Percentiles rank a stretch among this genome's conserved stretches.
Evolutionary conservation across 2,329 filamentous ascomycete species (phyloP).

Genomic region (Geosmithia putterillii): DNA sequence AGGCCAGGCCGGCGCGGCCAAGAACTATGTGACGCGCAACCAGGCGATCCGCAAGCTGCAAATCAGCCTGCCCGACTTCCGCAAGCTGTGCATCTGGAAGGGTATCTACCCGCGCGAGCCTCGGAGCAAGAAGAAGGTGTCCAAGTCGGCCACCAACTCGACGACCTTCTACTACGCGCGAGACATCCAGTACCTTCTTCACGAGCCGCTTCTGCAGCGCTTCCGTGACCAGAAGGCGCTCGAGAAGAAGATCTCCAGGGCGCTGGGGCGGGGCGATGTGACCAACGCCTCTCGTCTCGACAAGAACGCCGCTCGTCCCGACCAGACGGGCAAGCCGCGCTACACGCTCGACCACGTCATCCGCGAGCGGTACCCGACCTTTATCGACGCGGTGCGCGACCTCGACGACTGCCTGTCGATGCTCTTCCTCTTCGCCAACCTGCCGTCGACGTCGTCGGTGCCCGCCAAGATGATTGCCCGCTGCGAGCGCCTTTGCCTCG

Average conservation of each 20-base stretch:
- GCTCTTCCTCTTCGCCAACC: constrained; percentile 93
- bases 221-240: constrained; percentile 96
- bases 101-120: constrained; percentile 97
- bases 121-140: constrained; percentile 91
- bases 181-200: constrained; percentile 95
- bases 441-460: constrained; percentile 79
- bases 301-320: constrained; percentile 71
- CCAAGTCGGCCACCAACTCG: constrained; percentile 76
- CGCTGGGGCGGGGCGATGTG: constrained; percentile 83
- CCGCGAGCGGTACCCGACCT: constrained; percentile 95
- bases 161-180: constrained; percentile 90
- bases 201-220: constrained; percentile 86
- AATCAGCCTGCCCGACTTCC: constrained; percentile 92
- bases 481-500: constrained; percentile 83
- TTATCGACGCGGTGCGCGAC: constrained; percentile 85
- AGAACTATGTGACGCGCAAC: constrained; percentile 96
- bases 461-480: constrained; percentile 91
- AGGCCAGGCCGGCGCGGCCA: constrained; percentile 82
- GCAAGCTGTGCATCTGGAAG: constrained; percentile 98
- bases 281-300: constrained; percentile 80
- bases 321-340: constrained; percentile 80
- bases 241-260: constrained; percentile 93
- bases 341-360: constrained; percentile 95
- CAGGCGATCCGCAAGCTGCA: constrained; percentile 97
- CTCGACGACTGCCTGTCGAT: constrained; percentile 94